A percentile compares a stretch with the other conserved stretches of the same genome.
Evolutionary conservation across 345 rosid species (phyloP).

Genomic region (Linum tenue): DNA sequence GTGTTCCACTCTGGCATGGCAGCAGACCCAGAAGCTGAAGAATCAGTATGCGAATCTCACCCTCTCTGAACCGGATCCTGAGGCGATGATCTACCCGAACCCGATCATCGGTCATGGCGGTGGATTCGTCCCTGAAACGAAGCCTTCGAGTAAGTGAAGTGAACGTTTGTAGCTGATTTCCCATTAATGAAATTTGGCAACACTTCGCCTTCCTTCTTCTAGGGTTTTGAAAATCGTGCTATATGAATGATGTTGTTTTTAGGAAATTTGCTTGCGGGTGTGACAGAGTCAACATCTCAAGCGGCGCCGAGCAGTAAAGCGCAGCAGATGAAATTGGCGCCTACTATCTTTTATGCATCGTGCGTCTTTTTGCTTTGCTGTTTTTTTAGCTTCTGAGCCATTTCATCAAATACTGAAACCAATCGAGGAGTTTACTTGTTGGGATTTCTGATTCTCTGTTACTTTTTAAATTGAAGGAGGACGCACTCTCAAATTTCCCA

Average conservation of each 20-base stretch:
- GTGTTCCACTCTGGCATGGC: constrained; percentile 93
- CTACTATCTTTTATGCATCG: constrained; percentile 73
- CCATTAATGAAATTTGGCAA: no score
- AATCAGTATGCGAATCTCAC: constrained; percentile 28
- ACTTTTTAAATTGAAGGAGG: constrained; percentile 43
- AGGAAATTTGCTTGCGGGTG: constrained; percentile 34
- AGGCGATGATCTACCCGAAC: constrained; percentile 56
- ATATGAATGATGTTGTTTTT: background rate
- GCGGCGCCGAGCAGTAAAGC: constrained; percentile 29
- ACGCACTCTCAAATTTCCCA: constrained; percentile 93
- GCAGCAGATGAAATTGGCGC: constrained; percentile 33
- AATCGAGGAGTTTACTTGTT: background rate
- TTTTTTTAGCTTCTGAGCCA: background rate
- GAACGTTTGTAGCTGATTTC: no score
- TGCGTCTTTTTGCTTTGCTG: constrained; percentile 26
- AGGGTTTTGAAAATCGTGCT: background rate
- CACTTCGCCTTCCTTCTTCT: background rate
- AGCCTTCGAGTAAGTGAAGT: constrained; percentile 46
- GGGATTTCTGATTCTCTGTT: background rate
- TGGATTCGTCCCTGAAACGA: constrained; percentile 76
- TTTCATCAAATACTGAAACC: background rate
- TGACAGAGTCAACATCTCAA: constrained; percentile 26
- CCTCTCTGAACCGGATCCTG: constrained; percentile 50
- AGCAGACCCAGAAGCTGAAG: constrained; percentile 42
- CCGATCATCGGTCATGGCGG: constrained; percentile 52